Evolutionary conservation across 1,284 basidiomycete species (phyloP).

Genomic region (Pseudozyma hubeiensis): DNA sequence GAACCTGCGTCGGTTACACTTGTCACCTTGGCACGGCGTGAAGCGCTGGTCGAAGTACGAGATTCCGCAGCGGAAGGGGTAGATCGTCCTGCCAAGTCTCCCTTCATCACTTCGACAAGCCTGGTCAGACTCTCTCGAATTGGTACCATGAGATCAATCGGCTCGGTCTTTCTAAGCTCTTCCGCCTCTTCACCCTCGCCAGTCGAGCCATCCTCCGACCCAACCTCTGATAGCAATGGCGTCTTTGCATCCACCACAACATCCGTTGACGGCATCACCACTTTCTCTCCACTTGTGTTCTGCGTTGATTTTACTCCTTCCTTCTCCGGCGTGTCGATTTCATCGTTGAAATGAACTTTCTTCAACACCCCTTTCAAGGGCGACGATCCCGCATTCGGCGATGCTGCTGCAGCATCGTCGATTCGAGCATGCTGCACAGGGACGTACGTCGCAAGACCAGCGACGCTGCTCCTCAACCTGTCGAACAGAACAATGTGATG

Average conservation of each 20-base stretch:
- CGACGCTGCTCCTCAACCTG: slow-evolving; percentile 35
- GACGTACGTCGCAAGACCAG: slow-evolving; percentile 30
- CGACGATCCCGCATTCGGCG: slow-evolving; percentile 5
- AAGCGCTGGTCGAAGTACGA: background rate
- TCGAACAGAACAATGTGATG: slow-evolving; percentile 55
- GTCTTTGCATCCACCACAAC: slow-evolving; percentile 44
- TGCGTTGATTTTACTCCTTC: slow-evolving; percentile 40
- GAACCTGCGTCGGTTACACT: slow-evolving; percentile 48
- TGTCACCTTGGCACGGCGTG: slow-evolving; percentile 12
- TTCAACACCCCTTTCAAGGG: slow-evolving; percentile 50
- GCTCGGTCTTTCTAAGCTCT: slow-evolving; percentile 29
- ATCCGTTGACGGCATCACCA: slow-evolving; percentile 36
- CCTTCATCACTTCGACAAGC: slow-evolving; percentile 43
- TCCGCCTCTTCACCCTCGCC: slow-evolving; percentile 8
- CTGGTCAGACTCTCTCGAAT: slow-evolving; percentile 53
- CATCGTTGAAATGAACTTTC: slow-evolving; percentile 58
- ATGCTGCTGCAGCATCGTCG: slow-evolving; percentile 1
- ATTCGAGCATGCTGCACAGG: slow-evolving; percentile 22
- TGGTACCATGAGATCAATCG: slow-evolving; percentile 58
- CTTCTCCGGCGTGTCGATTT: slow-evolving; percentile 23
- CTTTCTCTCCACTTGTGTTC: slow-evolving; percentile 24
- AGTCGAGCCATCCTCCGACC: slow-evolving; percentile 14
- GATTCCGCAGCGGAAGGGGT: background rate
- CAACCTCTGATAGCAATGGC: slow-evolving; percentile 20
- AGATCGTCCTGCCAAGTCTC: slow-evolving; percentile 20